These are phyloP conservation scores for Lachnellula hyalina DNA, from an alignment of 2,329 filamentous ascomycete species.

Conservation along the genomic window DNA sequence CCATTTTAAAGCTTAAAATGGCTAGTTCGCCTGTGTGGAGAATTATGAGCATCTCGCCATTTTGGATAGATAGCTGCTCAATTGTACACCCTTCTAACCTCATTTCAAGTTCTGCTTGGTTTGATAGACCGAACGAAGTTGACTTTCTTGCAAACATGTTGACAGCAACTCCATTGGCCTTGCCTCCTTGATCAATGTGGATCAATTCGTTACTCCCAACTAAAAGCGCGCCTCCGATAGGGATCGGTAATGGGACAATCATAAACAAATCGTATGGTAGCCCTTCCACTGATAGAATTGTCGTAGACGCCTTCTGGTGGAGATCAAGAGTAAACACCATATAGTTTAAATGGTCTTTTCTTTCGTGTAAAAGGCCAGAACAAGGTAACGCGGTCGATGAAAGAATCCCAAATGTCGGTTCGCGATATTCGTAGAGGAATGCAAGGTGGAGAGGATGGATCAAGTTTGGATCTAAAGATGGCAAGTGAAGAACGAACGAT, in stretches of 20 bases:
- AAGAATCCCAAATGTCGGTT: conserved; percentile 93
- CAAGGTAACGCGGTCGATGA: conserved; percentile 72
- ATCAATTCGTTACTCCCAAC: conserved; percentile 87
- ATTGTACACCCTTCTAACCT: conserved; percentile 77
- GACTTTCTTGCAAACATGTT: conserved; percentile 82
- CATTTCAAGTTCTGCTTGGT: conserved; percentile 76
- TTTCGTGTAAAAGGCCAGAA: conserved; percentile 64
- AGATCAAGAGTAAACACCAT: conserved; percentile 94
- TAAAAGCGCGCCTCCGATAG: conserved; percentile 82
- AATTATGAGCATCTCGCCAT: conserved; percentile 79
- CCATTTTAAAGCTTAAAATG: conserved; percentile 75
- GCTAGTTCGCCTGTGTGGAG: conserved; percentile 70
- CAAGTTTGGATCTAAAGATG: conserved; percentile 79
- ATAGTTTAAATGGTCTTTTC: conserved; percentile 82
- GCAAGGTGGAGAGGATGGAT: conserved; percentile 86
- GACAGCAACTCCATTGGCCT: conserved; percentile 85
- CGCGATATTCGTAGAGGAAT: conserved; percentile 94
- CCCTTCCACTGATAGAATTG: conserved; percentile 77
- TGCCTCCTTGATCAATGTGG: conserved; percentile 93
- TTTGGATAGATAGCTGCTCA: conserved; percentile 69
- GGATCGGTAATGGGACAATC: conserved; percentile 75
- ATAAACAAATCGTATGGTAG: conserved; percentile 83
- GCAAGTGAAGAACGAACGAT: conserved; percentile 89
- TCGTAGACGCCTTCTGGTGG: conserved; percentile 87
- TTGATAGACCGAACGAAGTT: conserved; percentile 77